Evolutionary conservation across 768 basidiomycete genomes (phyloP).

Genomic region (Baorangia bicolor): DNA sequence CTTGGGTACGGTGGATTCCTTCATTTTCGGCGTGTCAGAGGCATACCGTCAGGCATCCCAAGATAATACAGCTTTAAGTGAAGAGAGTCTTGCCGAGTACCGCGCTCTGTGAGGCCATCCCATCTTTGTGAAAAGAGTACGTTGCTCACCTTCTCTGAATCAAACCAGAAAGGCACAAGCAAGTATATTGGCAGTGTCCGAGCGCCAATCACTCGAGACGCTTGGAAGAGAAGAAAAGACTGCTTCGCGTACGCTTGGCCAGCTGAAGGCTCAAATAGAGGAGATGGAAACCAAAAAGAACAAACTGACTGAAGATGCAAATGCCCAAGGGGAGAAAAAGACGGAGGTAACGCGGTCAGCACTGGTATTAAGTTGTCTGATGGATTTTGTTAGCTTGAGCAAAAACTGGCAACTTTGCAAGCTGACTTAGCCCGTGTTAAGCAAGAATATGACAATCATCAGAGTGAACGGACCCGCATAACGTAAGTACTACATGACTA

Average conservation of each 20-base stretch:
- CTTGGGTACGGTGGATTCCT: not conserved
- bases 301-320: conserved; percentile 55
- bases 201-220: conserved; percentile 83
- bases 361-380: not conserved
- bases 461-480: conserved; percentile 79
- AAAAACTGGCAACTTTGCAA: conserved; percentile 54
- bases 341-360: conserved; percentile 45
- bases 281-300: conserved; percentile 57
- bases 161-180: conserved; percentile 70
- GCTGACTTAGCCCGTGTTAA: conserved; percentile 62
- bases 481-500: conserved; percentile 41
- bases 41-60: conserved; percentile 70
- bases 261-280: conserved; percentile 68
- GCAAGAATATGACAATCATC: conserved; percentile 81
- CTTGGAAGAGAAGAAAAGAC: conserved; percentile 84
- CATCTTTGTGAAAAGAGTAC: not conserved
- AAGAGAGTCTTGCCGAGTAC: conserved; percentile 87
- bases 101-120: conserved; percentile 20
- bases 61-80: conserved; percentile 73
- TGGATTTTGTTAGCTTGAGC: conserved; percentile 45
- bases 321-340: conserved; percentile 48
- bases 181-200: conserved; percentile 76
- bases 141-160: conserved; percentile 3
- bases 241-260: conserved; percentile 55
- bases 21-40: conserved; percentile 44